Evolutionary conservation across 257 asterid species (phyloP).

Genomic region (Solanum corneliomulleri): DNA sequence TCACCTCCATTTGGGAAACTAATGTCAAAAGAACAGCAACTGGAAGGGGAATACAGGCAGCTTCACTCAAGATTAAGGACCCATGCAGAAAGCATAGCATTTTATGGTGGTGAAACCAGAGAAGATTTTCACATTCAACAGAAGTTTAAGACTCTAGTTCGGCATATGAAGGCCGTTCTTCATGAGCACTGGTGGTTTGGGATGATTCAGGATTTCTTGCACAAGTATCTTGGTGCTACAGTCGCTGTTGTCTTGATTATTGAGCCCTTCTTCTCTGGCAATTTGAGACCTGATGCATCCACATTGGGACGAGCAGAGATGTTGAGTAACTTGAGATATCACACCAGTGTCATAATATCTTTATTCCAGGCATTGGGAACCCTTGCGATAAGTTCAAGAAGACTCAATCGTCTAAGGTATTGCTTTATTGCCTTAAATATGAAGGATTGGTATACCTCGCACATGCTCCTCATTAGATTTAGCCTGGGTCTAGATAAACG

Average conservation of each 20-base stretch:
- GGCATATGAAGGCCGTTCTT: constrained; percentile 81
- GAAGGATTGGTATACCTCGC: not conserved
- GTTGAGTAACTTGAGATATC: constrained; percentile 98
- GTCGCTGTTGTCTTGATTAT: constrained; percentile 95
- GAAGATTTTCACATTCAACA: constrained; percentile 88
- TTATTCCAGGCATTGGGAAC: constrained; percentile 94
- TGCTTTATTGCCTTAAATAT: constrained; percentile 4
- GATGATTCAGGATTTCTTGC: constrained; percentile 96
- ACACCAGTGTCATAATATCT: constrained; percentile 91
- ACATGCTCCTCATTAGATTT: not conserved
- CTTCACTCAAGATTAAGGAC: constrained; percentile 95
- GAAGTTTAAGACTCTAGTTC: constrained; percentile 68
- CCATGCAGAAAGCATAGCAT: constrained; percentile 97
- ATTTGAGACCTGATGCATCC: constrained; percentile 81
- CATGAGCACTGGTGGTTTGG: constrained; percentile 99
- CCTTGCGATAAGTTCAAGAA: constrained; percentile 88
- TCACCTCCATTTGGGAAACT: constrained; percentile 93
- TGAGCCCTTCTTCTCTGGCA: constrained; percentile 96
- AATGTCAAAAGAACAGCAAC: constrained; percentile 89
- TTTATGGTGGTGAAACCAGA: constrained; percentile 91
- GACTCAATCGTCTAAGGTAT: constrained; percentile 96
- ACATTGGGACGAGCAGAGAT: constrained; percentile 99
- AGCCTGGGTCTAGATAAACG: not conserved
- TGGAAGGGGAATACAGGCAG: constrained; percentile 98
- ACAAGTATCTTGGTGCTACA: constrained; percentile 98